A percentile compares a stretch with the other conserved stretches of the same genome.
These are phyloP conservation scores for Scolecobasidium constrictum DNA, from an alignment of 2,329 filamentous ascomycete species.

Conservation along the genomic window DNA sequence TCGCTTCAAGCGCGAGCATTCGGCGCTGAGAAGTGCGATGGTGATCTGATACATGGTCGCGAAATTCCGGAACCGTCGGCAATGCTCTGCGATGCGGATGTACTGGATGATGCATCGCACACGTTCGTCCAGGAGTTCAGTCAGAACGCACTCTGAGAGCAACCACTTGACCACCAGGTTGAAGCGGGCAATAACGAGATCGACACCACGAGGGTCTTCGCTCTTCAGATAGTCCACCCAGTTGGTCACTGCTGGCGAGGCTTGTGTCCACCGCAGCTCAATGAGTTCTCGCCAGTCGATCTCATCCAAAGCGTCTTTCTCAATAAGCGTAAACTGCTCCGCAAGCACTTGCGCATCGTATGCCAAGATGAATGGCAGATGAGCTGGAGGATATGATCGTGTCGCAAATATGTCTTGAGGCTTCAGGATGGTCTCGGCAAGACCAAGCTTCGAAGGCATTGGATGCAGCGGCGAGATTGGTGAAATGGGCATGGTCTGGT, in stretches of 20 bases:
- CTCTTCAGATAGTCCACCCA: constrained; percentile 75
- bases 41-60: constrained; percentile 74
- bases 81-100: constrained; percentile 71
- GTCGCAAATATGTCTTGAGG: neutral
- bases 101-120: constrained; percentile 69
- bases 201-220: constrained; percentile 62
- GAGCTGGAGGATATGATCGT: constrained; percentile 25
- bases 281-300: constrained; percentile 84
- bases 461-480: constrained; percentile 2
- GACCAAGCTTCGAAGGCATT: neutral
- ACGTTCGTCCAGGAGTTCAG: constrained; percentile 58
- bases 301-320: constrained; percentile 76
- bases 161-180: constrained; percentile 85
- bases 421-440: neutral
- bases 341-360: constrained; percentile 71
- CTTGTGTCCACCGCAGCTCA: constrained; percentile 71
- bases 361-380: constrained; percentile 70
- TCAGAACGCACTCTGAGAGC: constrained; percentile 68
- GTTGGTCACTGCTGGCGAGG: constrained; percentile 54
- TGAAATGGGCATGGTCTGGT: constrained; percentile 1
- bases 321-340: constrained; percentile 75
- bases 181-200: constrained; percentile 76
- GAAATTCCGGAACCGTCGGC: constrained; percentile 67
- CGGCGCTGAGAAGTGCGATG: constrained; percentile 64
- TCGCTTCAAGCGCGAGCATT: constrained; percentile 53